A percentile compares a stretch with the other conserved stretches of the same genome.
Conservation (phyloP, 163 green algal genomes). For the Coccomyxa subellipsoidea region DNA sequence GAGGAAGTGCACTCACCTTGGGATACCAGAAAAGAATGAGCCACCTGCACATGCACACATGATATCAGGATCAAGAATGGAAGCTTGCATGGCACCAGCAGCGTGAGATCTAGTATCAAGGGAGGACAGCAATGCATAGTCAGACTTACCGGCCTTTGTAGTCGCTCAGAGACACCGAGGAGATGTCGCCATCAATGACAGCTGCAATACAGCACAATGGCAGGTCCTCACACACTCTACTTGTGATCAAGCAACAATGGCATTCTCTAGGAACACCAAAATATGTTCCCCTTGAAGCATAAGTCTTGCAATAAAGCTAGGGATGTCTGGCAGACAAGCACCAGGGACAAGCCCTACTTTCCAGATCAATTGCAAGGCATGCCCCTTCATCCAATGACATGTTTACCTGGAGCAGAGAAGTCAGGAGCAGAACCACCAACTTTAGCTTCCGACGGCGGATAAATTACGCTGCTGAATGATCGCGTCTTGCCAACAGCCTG, state of each 20-base stretch:
- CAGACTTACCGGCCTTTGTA: slow-evolving; percentile 79
- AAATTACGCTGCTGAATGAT: neutral
- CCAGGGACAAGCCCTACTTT: no score
- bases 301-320: no score
- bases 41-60: neutral
- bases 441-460: slow-evolving; percentile 6
- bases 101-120: no score
- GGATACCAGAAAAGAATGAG: slow-evolving; percentile 3
- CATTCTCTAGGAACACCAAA: no score
- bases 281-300: no score
- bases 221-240: no score
- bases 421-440: slow-evolving; percentile 30
- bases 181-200: slow-evolving; percentile 66
- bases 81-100: no score
- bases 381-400: neutral
- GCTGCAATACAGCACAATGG: slow-evolving; percentile 36
- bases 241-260: no score
- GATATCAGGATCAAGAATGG: no score
- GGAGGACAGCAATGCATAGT: no score
- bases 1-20: slow-evolving; percentile 19
- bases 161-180: slow-evolving; percentile 58
- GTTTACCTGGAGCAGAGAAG: slow-evolving; percentile 29
- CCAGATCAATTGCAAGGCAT: neutral
- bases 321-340: no score
- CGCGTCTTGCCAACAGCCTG: neutral